phyloP scores from a whole-genome alignment of 2,329 filamentous ascomycete species.

The Epichloe coenophiala region DNA sequence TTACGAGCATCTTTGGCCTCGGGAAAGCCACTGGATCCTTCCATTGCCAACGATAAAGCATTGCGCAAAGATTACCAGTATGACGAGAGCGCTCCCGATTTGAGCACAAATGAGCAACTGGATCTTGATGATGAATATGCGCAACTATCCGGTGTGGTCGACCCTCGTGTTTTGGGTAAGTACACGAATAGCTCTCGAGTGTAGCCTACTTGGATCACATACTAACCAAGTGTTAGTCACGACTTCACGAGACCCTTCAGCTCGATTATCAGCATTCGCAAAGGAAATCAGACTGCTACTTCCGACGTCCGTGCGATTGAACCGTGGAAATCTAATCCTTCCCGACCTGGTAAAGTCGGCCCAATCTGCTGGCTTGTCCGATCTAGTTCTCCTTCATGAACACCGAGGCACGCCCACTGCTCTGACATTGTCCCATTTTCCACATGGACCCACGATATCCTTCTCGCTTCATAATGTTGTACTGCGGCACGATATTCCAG shows the following conservation, averaged over 20 bases:
- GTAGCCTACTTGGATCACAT: neutral
- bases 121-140: conserved; percentile 84
- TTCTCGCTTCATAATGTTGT: conserved; percentile 91
- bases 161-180: conserved; percentile 78
- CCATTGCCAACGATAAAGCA: conserved; percentile 73
- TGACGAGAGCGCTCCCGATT: conserved; percentile 67
- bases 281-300: conserved; percentile 80
- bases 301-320: conserved; percentile 76
- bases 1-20: conserved; percentile 76
- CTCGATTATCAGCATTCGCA: conserved; percentile 73
- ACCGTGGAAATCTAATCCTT: conserved; percentile 80
- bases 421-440: conserved; percentile 74
- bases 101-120: conserved; percentile 52
- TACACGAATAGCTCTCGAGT: conserved; percentile 22
- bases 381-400: conserved; percentile 74
- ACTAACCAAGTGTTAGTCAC: conserved; percentile 46
- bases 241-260: conserved; percentile 77
- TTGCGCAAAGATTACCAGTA: conserved; percentile 85
- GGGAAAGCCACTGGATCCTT: conserved; percentile 70
- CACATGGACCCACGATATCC: conserved; percentile 66
- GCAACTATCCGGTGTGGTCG: conserved; percentile 78
- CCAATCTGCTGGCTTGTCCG: conserved; percentile 65
- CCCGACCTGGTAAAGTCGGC: conserved; percentile 75
- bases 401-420: conserved; percentile 87
- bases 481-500: conserved; percentile 83